These are phyloP conservation scores for Sugiyamaella marilandica DNA, from an alignment of 805 yeast genomes.

Conservation along the genomic window DNA sequence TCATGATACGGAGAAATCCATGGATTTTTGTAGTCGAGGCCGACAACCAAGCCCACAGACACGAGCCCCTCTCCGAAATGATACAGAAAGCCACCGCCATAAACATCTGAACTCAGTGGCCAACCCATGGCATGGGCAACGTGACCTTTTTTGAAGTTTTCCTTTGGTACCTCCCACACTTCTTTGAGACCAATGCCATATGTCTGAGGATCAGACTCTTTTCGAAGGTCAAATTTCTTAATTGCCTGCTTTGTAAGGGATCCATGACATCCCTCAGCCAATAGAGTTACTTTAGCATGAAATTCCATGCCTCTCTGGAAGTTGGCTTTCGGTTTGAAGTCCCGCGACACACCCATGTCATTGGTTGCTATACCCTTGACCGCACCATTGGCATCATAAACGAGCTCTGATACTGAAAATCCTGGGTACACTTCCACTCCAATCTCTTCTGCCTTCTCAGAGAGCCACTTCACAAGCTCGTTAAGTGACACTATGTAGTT, in stretches of 20 bases:
- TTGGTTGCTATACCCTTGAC: constrained; percentile 91
- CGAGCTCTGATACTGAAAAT: constrained; percentile 74
- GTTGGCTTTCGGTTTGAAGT: constrained; percentile 71
- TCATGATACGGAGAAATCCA: constrained; percentile 94
- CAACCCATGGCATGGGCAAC: constrained; percentile 87
- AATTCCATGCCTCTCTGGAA: constrained; percentile 98
- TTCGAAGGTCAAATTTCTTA: constrained; percentile 61
- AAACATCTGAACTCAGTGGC: constrained; percentile 67
- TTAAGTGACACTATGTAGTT: constrained; percentile 83
- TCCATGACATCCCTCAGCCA: constrained; percentile 99
- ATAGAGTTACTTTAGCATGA: constrained; percentile 79
- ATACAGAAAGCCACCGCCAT: constrained; percentile 97
- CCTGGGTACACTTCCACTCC: constrained; percentile 95
- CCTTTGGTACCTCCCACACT: constrained; percentile 91
- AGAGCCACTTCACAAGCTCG: constrained; percentile 72
- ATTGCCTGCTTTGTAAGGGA: constrained; percentile 78
- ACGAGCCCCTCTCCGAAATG: constrained; percentile 94
- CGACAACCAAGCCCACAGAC: constrained; percentile 89
- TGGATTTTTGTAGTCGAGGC: constrained; percentile 91
- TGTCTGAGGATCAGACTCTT: constrained; percentile 66
- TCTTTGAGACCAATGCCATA: constrained; percentile 96
- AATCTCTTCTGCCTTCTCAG: constrained; percentile 84
- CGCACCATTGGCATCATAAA: constrained; percentile 53
- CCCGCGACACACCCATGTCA: constrained; percentile 78
- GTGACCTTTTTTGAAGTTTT: constrained; percentile 71